Base-by-base conservation (phyloP, 1,284 basidiomycete species). In the Stereum hirsutum region DNA sequence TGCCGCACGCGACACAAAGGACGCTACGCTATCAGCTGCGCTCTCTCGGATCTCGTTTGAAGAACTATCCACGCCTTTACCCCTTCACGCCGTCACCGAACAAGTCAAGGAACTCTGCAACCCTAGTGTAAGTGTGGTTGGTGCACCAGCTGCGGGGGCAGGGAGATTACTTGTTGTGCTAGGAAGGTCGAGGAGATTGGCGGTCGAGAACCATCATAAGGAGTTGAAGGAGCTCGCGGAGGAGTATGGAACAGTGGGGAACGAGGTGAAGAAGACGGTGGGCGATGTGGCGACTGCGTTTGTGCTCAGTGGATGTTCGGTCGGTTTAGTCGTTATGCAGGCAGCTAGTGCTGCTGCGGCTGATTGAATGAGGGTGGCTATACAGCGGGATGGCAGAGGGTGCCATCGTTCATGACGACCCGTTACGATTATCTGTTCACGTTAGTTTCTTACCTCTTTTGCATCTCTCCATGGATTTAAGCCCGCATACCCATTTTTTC, bases 221-320 rank as follows among this genome's bases (percentile, higher is more conserved):
- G 89, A 92, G 64, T 57, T 90, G 41, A 76, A 75, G 47, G 64
- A 69, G 46, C 57, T 90, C 17, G 69, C 83, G 59, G 71, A 77
- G 19, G 74, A 78, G 54, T 63, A 74, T 52, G 67, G 69, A 34
- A 63, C 56, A 26, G 60, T 78, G 8, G 67, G 67, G 2, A 51
- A 61, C 15, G 78, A 81, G 52, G 76, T 90, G 47, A 70, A 75
- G 57, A 86, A 86, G 71, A 89, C 88, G 4, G 69, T 91, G 35
- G 89, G 89, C 3, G 87, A 91, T 58, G 76, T 84, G n/a, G 83
- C 78, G 10, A 76, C 80, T 15, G 78, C 79, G 23, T 74, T 89
- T 56, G 74, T 89, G 12, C 68, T 82, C 6, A 68, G 74, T 1
- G 74, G 78, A 2, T 66, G 69, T 42, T 71, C 72, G 32, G 72